Percentiles rank a stretch among this genome's conserved stretches.
phyloP scores from a whole-genome alignment of 179 eudicot species.

The Spinacia oleracea region DNA sequence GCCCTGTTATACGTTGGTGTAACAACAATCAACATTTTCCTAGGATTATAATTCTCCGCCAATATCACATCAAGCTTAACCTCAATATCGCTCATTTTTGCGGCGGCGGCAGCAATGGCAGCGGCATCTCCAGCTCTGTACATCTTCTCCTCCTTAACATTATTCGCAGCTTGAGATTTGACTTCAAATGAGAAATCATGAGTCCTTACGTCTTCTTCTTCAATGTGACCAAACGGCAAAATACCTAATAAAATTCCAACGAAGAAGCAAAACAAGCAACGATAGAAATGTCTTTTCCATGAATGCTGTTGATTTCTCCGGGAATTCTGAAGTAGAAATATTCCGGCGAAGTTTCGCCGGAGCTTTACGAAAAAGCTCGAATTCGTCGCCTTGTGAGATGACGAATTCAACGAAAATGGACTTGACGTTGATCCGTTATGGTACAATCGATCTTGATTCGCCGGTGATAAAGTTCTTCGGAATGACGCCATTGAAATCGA shows the following conservation, averaged over 20 bases:
- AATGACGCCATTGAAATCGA: conserved; percentile 64
- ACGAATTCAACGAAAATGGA: conserved; percentile 47
- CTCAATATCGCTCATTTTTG: conserved; percentile 24
- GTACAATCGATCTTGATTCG: conserved; percentile 45
- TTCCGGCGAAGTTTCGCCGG: conserved; percentile 37
- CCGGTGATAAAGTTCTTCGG: conserved; percentile 77
- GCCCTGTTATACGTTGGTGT: conserved; percentile 82
- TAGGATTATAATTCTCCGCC: conserved; percentile 38
- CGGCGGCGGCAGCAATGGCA: not conserved
- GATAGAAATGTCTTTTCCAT: conserved; percentile 53
- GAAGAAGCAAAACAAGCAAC: conserved; percentile 55
- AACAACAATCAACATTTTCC: conserved; percentile 68
- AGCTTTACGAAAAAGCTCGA: conserved; percentile 29
- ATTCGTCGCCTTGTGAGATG: conserved; percentile 41
- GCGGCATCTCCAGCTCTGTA: conserved; percentile 15
- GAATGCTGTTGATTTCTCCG: conserved; percentile 32
- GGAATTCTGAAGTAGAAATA: conserved; percentile 11
- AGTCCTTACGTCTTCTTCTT: conserved; percentile 39
- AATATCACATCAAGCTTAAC: conserved; percentile 26
- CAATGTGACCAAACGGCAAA: conserved; percentile 50
- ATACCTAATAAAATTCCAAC: conserved; percentile 72
- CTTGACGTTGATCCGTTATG: conserved; percentile 50
- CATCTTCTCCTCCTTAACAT: conserved; percentile 24
- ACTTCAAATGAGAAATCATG: conserved; percentile 52
- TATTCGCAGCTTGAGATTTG: conserved; percentile 31